Evolutionary conservation across 441 rosid genomes (phyloP), one percentile per base, ranked within the genome.

Genomic region (Omphalea diandra): DNA sequence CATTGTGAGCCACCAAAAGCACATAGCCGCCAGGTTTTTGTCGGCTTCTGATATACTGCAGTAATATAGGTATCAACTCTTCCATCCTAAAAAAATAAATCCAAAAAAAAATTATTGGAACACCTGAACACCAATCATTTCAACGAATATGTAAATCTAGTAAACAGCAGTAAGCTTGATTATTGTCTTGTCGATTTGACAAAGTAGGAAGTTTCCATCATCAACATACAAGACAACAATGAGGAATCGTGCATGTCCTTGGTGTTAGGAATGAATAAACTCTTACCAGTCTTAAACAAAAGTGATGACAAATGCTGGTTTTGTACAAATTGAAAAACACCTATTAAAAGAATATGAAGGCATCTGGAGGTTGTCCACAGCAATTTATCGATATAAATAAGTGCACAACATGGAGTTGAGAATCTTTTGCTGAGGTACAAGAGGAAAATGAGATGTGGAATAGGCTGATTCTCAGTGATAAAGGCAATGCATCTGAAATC

Each of bases 1-100:
- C 92, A 52, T 94, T 94, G 70, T 94, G 99, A 74, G 93, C 97
- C 8, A 87, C 87, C 29, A 83, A 59, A 75, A 92, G 43, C 17
- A 90, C 78, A 49, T 78, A 81, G 31, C 99, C 99, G 35, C 82
- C 94, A 24, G 85, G 88, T 50, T 89, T 90, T 74, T 87, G 88
- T 12, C 98, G 91, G 75, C 96, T 94, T 73, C 73, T 49, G 18
- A 90, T 77, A 69, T 75, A 94, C 78, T 82, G 82, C 63, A 89
- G 59, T 36, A 94, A 69, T 71, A 92, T 84, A 12, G 98, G 98
- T 76, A 89, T 82, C 73, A 92, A 70, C 58, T 94, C 97, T 76
- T 78, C 77, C 99, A 94, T 90, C 83, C 99, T 94, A 63, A 73
- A 77, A 63, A n/a, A 68, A 44, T 20, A n/a, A n/a, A n/a, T 68